Evolutionary conservation across 305 asterid species (phyloP).

Genomic region (Fraxinus albicans): DNA sequence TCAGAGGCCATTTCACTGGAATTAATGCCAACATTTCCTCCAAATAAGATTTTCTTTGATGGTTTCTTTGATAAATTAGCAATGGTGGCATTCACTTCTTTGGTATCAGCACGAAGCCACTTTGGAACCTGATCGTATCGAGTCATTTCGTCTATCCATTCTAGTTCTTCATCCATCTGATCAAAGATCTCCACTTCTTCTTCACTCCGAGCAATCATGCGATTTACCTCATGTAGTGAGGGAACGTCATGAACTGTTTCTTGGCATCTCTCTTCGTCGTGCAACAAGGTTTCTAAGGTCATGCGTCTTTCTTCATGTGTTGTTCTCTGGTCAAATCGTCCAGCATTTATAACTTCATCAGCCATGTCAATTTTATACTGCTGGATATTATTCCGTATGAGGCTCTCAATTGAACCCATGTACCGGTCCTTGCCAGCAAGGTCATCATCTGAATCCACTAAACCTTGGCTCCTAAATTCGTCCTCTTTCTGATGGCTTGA

Average conservation of each 20-base stretch:
- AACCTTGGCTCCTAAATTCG: constrained; percentile 72
- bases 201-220: constrained; percentile 98
- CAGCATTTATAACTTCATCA: constrained; percentile 99
- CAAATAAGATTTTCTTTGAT: constrained; percentile 53
- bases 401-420: constrained; percentile 94
- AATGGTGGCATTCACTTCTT: constrained; percentile 77
- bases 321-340: constrained; percentile 98
- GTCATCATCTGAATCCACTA: constrained; percentile 92
- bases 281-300: constrained; percentile 92
- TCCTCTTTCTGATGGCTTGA: constrained; percentile 96
- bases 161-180: constrained; percentile 98
- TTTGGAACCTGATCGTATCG: constrained; percentile 85
- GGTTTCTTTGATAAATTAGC: constrained; percentile 84
- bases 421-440: constrained; percentile 97
- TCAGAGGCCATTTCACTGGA: constrained; percentile 61
- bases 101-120: constrained; percentile 86
- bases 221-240: constrained; percentile 93
- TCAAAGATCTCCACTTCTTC: constrained; percentile 94
- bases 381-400: constrained; percentile 93
- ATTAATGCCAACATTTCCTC: constrained; percentile 45
- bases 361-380: constrained; percentile 99
- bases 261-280: constrained; percentile 97
- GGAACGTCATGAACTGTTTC: constrained; percentile 99
- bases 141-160: constrained; percentile 94
- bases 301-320: constrained; percentile 98